Conservation (phyloP, 352 stramenopile species). For the Phytophthora syringae region DNA sequence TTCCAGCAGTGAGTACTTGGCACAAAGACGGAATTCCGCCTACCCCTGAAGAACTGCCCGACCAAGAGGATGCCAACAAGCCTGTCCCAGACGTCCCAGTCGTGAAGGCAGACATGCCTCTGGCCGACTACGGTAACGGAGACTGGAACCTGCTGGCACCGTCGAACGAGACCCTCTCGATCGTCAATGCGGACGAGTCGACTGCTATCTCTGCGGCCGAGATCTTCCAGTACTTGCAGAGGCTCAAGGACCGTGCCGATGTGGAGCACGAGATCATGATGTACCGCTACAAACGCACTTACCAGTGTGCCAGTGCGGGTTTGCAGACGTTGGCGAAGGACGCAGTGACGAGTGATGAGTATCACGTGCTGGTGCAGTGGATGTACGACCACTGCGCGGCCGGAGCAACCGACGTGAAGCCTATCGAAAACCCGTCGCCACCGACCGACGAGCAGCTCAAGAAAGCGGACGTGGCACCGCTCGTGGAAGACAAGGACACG, state of each 20-base stretch:
- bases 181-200: conserved; percentile 40
- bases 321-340: conserved; percentile 39
- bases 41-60: not conserved
- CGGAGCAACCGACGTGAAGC: conserved; percentile 18
- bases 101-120: conserved; percentile 23
- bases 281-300: conserved; percentile 43
- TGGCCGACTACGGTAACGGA: conserved; percentile 22
- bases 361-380: conserved; percentile 43
- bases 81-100: conserved; percentile 22
- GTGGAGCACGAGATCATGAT: conserved; percentile 28
- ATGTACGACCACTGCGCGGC: conserved; percentile 49
- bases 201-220: conserved; percentile 30
- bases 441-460: conserved; percentile 16
- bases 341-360: conserved; percentile 34
- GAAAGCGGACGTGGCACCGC: conserved; percentile 13
- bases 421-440: conserved; percentile 1
- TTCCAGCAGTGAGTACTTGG: not conserved
- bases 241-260: conserved; percentile 33
- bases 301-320: conserved; percentile 35
- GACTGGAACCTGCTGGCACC: conserved; percentile 47
- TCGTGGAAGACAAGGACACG: conserved; percentile 21
- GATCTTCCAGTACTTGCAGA: conserved; percentile 42
- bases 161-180: conserved; percentile 37
- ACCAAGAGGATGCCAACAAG: conserved; percentile 7
- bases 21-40: not conserved